A percentile compares a stretch with the other conserved stretches of the same genome.
Conservation (phyloP, 352 stramenopile genomes). For the Phytophthora megakarya region DNA sequence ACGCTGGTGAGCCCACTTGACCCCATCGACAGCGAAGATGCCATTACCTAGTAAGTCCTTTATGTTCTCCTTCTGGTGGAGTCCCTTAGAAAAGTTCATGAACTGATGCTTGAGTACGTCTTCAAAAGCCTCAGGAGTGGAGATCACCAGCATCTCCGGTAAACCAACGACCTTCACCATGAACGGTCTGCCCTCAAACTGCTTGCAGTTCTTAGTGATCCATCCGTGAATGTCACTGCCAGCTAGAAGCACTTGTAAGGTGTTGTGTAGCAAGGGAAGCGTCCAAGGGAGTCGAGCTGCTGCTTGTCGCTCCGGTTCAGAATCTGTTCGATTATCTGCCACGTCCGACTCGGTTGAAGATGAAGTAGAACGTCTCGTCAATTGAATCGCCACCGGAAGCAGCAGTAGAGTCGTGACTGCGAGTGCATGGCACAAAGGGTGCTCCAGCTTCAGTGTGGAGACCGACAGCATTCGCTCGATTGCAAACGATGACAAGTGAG, state of each 20-base stretch:
- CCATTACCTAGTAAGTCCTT: slow-evolving; percentile 63
- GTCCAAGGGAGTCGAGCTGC: slow-evolving; percentile 17
- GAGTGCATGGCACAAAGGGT: slow-evolving; percentile 11
- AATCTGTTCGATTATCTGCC: slow-evolving; percentile 3
- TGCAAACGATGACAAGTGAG: slow-evolving; percentile 9
- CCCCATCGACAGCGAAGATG: slow-evolving; percentile 70
- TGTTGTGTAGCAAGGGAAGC: slow-evolving; percentile 29
- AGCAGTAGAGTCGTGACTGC: slow-evolving; percentile 21
- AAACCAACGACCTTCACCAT: slow-evolving; percentile 39
- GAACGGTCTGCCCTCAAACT: slow-evolving; percentile 42
- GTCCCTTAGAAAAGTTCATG: slow-evolving; percentile 72
- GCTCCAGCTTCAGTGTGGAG: slow-evolving; percentile 13
- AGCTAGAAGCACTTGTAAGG: slow-evolving; percentile 8
- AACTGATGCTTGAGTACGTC: slow-evolving; percentile 68
- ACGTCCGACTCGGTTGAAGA: neutral
- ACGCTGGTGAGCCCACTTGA: slow-evolving; percentile 68
- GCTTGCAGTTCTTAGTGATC: slow-evolving; percentile 17
- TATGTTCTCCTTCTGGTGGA: slow-evolving; percentile 35
- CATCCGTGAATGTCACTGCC: slow-evolving; percentile 21
- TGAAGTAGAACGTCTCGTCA: slow-evolving; percentile 4
- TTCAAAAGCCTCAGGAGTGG: slow-evolving; percentile 38
- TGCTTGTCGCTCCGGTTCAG: slow-evolving; percentile 13
- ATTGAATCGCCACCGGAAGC: slow-evolving; percentile 20
- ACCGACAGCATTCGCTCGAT: slow-evolving; percentile 22
- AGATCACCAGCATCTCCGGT: slow-evolving; percentile 29